These are phyloP conservation scores for Botryotinia narcissicola DNA, from an alignment of 2,329 filamentous ascomycete species.

Conservation along the genomic window DNA sequence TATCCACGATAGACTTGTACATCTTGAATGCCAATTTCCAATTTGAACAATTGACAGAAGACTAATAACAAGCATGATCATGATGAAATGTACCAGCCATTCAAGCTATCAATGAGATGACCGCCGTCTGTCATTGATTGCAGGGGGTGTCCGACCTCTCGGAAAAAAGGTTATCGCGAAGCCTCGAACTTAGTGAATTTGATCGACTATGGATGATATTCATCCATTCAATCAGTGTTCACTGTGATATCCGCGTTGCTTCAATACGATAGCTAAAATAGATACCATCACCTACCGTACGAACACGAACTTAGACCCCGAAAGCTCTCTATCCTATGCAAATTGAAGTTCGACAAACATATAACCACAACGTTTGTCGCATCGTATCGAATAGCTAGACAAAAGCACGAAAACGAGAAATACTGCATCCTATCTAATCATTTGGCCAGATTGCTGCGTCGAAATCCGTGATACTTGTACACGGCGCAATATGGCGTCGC, in stretches of 20 bases:
- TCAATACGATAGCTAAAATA: neutral
- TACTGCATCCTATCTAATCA: neutral
- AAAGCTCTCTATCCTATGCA: neutral
- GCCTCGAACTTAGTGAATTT: neutral
- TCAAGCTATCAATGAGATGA: neutral
- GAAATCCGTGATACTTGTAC: neutral
- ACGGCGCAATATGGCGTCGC: neutral
- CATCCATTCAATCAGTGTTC: neutral
- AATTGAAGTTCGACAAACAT: neutral
- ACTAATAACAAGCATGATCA: neutral
- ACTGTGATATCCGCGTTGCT: neutral
- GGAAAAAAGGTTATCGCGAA: slow-evolving; percentile 7
- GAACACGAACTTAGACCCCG: neutral
- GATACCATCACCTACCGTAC: neutral
- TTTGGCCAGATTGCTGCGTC: neutral
- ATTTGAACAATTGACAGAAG: neutral
- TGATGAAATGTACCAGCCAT: neutral
- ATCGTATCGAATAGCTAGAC: neutral
- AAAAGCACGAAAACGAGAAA: neutral
- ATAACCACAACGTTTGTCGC: neutral
- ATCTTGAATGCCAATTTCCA: neutral
- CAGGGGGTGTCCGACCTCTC: neutral
- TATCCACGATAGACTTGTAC: slow-evolving; percentile 10
- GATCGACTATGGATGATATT: neutral
- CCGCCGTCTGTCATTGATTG: neutral